Evolutionary conservation across 495 filamentous ascomycete species (phyloP).

Genomic region (Neurospora sp.): DNA sequence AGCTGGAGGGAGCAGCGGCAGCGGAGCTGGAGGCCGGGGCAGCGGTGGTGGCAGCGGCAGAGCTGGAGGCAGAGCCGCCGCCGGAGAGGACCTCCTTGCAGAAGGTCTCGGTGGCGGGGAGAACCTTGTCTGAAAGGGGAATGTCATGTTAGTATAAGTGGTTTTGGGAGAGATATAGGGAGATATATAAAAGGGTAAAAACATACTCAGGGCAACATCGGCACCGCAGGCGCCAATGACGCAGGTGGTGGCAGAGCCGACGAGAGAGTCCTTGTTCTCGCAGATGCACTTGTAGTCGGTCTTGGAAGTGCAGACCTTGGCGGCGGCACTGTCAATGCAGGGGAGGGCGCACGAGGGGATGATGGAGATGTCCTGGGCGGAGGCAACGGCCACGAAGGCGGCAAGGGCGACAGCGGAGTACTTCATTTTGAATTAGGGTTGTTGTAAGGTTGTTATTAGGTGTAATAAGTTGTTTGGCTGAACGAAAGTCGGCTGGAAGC

Average conservation of each 20-base stretch:
- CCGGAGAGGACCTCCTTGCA: slow-evolving; percentile 20
- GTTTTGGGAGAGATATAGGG: neutral
- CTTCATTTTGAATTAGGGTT: slow-evolving; percentile 27
- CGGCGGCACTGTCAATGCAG: slow-evolving; percentile 29
- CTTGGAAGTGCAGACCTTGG: slow-evolving; percentile 24
- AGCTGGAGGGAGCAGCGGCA: neutral
- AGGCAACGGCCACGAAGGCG: slow-evolving; percentile 23
- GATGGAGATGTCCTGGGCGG: slow-evolving; percentile 26
- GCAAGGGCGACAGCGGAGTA: slow-evolving; percentile 23
- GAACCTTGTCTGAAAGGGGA: slow-evolving; percentile 19
- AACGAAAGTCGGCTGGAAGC: neutral
- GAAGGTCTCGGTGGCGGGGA: slow-evolving; percentile 27
- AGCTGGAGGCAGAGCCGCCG: neutral
- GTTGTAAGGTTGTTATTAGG: neutral
- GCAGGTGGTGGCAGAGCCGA: slow-evolving; percentile 24
- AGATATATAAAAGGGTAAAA: neutral
- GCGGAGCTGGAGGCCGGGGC: neutral
- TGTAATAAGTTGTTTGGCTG: neutral
- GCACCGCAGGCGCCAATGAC: slow-evolving; percentile 26
- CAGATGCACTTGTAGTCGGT: slow-evolving; percentile 37
- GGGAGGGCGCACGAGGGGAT: slow-evolving; percentile 31
- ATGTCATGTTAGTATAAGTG: neutral
- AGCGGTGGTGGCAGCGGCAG: neutral
- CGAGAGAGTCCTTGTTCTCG: slow-evolving; percentile 22
- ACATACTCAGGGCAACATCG: slow-evolving; percentile 23